Conservation (phyloP, 306 rosid genomes). For the Begonia loranthoides region DNA sequence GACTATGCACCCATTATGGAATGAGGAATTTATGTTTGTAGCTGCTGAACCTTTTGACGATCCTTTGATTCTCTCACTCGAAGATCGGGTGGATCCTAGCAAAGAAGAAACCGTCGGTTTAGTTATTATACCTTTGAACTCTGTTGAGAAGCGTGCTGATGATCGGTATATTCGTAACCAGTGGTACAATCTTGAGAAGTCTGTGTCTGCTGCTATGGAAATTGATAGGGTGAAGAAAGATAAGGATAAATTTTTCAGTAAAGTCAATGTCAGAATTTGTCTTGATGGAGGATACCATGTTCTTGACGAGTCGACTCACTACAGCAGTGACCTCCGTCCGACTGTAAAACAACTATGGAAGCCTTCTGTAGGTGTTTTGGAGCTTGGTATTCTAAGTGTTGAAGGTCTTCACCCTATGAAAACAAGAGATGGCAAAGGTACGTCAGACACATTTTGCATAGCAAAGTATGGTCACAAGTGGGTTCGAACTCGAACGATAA, state of each 20-base stretch:
- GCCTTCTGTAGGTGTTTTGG: conserved; percentile 58
- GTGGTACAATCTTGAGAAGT: conserved; percentile 56
- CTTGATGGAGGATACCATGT: conserved; percentile 98
- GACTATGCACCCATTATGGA: conserved; percentile 46
- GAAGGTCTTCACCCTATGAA: conserved; percentile 60
- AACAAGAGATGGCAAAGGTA: conserved; percentile 59
- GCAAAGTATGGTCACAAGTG: conserved; percentile 90
- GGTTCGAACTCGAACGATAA: conserved; percentile 81
- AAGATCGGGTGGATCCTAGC: conserved; percentile 51
- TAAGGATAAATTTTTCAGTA: conserved; percentile 43
- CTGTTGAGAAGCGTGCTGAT: conserved; percentile 61
- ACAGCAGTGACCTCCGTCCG: conserved; percentile 86
- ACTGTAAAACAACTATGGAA: conserved; percentile 64
- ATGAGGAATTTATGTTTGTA: conserved; percentile 35
- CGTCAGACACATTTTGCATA: conserved; percentile 65
- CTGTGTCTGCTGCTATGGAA: conserved; percentile 64
- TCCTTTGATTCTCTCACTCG: conserved; percentile 43
- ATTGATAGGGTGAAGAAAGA: conserved; percentile 36
- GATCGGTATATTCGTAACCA: conserved; percentile 21
- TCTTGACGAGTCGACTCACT: conserved; percentile 75
- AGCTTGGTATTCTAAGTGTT: conserved; percentile 71
- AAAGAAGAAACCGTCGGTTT: conserved; percentile 71
- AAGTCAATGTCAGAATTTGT: conserved; percentile 41
- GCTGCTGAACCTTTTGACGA: conserved; percentile 94
- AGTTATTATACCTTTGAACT: conserved; percentile 29